Evolutionary conservation across 2,329 filamentous ascomycete species (phyloP).

Genomic region (Monosporascus sp.): DNA sequence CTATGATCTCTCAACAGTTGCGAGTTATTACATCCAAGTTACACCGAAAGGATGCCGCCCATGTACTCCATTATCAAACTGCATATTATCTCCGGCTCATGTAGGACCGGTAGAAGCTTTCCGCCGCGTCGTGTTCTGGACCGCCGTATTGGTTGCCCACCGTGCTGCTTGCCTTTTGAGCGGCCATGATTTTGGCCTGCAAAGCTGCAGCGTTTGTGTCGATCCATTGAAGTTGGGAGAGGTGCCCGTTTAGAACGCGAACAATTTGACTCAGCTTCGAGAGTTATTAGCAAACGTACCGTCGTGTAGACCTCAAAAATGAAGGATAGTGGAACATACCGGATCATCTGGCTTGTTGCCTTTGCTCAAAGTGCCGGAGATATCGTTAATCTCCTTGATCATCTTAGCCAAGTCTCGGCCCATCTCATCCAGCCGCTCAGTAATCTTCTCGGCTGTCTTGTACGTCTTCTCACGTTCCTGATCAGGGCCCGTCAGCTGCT

Average conservation of each 20-base stretch:
- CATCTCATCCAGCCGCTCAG: constrained; percentile 87
- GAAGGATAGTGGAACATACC: constrained; percentile 49
- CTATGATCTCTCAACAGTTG: not conserved
- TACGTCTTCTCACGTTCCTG: constrained; percentile 95
- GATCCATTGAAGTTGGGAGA: constrained; percentile 89
- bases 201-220: constrained; percentile 77
- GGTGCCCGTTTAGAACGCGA: constrained; percentile 86
- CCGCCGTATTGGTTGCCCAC: constrained; percentile 53
- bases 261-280: constrained; percentile 86
- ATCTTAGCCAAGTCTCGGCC: constrained; percentile 88
- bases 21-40: not conserved
- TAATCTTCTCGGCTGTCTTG: constrained; percentile 89
- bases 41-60: too few species aligned
- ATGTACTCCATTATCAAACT: not conserved
- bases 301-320: constrained; percentile 8
- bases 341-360: constrained; percentile 83
- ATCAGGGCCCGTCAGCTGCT: constrained; percentile 79
- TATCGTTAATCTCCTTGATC: constrained; percentile 96
- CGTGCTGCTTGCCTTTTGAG: constrained; percentile 71
- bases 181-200: constrained; percentile 74
- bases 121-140: constrained; percentile 65
- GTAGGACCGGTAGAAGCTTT: constrained; percentile 89
- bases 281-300: constrained; percentile 1
- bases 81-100: constrained; percentile 52
- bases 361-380: constrained; percentile 84